Conservation (phyloP, 345 rosid genomes). For the rapeseed (Brassica napus) region Da-Ae NC_063440.1:12222501-12223000, state of each 20-base stretch:
- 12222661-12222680: neutral
- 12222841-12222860: conserved; percentile 5
- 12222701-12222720: conserved; percentile 3
- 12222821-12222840: conserved; percentile 10
- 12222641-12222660: neutral
- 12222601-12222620: neutral
- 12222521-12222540: neutral
- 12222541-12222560: neutral
- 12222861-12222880: conserved; percentile 9
- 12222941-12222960: conserved; percentile 20
- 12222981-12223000: neutral
- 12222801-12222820: neutral
- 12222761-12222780: conserved; percentile 1
- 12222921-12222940: conserved; percentile 29
- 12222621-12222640: neutral
- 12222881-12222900: conserved; percentile 11
- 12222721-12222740: conserved; percentile 6
- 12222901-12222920: neutral
- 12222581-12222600: neutral
- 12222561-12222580: neutral
- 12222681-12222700: neutral
- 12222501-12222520: neutral
- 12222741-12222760: conserved; percentile 7
- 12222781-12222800: neutral
- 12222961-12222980: conserved; percentile 6